Conservation (phyloP, 495 filamentous ascomycete species). For the Neurospora pannonica region DNA sequence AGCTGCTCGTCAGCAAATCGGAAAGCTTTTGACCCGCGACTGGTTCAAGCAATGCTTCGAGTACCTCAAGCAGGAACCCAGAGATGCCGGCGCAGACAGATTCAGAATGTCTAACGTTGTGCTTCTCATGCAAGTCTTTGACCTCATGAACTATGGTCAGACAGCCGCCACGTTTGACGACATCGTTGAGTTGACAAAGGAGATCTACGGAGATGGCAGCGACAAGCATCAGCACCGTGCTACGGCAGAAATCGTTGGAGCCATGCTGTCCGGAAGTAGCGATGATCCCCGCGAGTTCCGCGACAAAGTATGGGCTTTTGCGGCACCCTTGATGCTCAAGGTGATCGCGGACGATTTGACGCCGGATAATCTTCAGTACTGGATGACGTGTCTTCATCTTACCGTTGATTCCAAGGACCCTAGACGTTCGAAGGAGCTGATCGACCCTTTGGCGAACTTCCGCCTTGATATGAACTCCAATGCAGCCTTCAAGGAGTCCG, state of each 20-base stretch:
- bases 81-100: slow-evolving; percentile 71
- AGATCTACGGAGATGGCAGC: slow-evolving; percentile 78
- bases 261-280: slow-evolving; percentile 63
- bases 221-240: slow-evolving; percentile 98
- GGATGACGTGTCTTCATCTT: slow-evolving; percentile 87
- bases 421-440: slow-evolving; percentile 72
- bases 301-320: slow-evolving; percentile 74
- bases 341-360: slow-evolving; percentile 85
- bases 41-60: slow-evolving; percentile 87
- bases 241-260: slow-evolving; percentile 87
- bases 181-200: slow-evolving; percentile 64
- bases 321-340: slow-evolving; percentile 76
- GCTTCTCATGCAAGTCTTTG: slow-evolving; percentile 79
- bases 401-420: slow-evolving; percentile 73
- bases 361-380: slow-evolving; percentile 89
- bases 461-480: slow-evolving; percentile 89
- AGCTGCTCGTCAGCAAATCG: slow-evolving; percentile 70
- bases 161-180: slow-evolving; percentile 77
- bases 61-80: slow-evolving; percentile 93
- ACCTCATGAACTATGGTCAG: slow-evolving; percentile 66
- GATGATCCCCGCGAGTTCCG: slow-evolving; percentile 62
- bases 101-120: slow-evolving; percentile 82
- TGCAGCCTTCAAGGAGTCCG: slow-evolving; percentile 97
- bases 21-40: slow-evolving; percentile 61
- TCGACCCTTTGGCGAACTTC: slow-evolving; percentile 77